Evolutionary conservation across 2,329 filamentous ascomycete species (phyloP).

Genomic region (Nectriaceae sp.): DNA sequence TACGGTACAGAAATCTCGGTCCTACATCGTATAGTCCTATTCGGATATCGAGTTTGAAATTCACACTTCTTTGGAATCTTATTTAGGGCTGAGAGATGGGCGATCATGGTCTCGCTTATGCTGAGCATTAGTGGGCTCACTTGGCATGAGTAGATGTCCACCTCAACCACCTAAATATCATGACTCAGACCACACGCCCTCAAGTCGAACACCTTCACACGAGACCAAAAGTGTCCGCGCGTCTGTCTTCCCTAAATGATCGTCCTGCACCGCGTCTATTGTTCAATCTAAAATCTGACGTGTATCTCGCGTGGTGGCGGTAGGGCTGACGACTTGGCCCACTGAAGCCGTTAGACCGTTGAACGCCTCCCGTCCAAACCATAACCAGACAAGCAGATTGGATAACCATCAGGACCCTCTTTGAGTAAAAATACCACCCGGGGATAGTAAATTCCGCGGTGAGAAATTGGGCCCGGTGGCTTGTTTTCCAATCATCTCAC

Average conservation of each 20-base stretch:
- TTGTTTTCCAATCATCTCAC: background rate
- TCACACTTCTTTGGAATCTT: background rate
- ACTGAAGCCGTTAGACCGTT: background rate
- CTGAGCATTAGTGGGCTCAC: no score
- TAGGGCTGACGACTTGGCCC: background rate
- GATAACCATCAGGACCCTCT: background rate
- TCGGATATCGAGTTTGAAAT: background rate
- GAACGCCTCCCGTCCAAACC: background rate
- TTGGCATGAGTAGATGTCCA: no score
- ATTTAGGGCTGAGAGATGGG: background rate
- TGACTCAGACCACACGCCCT: background rate
- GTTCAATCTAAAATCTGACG: background rate
- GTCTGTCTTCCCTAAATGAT: no score
- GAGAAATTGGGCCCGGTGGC: background rate
- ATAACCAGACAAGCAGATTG: background rate
- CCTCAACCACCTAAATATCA: background rate
- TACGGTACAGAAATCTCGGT: no score
- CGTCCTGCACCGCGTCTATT: no score
- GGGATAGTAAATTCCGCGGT: background rate
- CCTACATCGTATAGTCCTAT: no score
- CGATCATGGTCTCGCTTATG: no score
- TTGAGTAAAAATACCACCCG: background rate
- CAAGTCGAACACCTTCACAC: no score
- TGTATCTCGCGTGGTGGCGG: background rate
- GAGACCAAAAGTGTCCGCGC: no score